Base-by-base conservation (phyloP, 2,329 filamentous ascomycete species). In the Simplicillium aogashimaense region DNA sequence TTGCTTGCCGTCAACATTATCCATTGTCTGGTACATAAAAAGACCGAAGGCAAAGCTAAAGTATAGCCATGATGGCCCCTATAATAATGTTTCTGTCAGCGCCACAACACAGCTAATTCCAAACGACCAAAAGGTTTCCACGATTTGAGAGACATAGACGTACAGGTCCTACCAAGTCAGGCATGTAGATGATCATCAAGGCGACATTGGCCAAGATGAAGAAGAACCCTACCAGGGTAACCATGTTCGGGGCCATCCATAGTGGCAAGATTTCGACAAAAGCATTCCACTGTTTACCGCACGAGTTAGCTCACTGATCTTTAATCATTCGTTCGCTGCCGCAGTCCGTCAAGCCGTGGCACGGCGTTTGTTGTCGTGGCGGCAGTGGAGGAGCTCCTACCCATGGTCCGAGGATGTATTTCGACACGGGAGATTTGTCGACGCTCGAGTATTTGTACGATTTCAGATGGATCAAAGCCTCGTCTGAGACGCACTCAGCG, bases 1-100 rank as follows among this genome's bases (percentile, higher is more conserved):
- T 68, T 98, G 92, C 66, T 98, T 98, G 51, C 92, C 92, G 61
- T 98, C 92, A 48, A 97, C 83, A 61, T 98, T 98, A 69, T 98
- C 92, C 83, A 98, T 89, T 12, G 92, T 98, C 52, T 92, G 94
- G 65, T 97, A 94, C 86, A 94, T 92, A 83, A 94, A 98, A 43
- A 98, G 74, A 32, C 92, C 92, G 49, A 94, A 76, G 2, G 89
- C 90, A 61, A 97, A 97, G 65, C 87, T 95, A 59, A 86, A 94
- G 68, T 95, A 97, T 15, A 97, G 63, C 90, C 92, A 97, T 53
- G 82, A 74, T 8, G 89, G 88, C 15, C 81, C 86, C 81, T 92
- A 37, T 13, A 44, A 16, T 17, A 33, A 30, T 40, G 12, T 31
- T 20, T 36, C 12, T 37, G 43, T 53, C 29, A 52, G 45, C 33